Percentiles rank a stretch among this genome's conserved stretches.
Conservation (phyloP, 164 flowering plant genomes). For the Houttuynia cordata region DNA sequence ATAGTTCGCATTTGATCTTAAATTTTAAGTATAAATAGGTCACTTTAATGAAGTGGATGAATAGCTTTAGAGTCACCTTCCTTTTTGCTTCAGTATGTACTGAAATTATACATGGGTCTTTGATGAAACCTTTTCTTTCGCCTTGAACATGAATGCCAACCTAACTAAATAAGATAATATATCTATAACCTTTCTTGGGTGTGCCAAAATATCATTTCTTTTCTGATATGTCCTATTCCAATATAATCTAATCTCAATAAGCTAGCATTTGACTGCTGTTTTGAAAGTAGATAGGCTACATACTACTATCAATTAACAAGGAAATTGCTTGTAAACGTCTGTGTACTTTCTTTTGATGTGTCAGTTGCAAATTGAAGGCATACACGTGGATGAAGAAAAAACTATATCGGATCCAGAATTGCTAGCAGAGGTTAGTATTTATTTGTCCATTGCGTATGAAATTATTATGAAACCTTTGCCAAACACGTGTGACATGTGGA, state of each 20-base stretch:
- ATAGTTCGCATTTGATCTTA: too few species aligned
- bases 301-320: background rate
- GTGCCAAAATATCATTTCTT: background rate
- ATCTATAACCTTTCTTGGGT: background rate
- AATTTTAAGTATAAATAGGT: too few species aligned
- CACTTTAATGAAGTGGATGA: too few species aligned
- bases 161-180: background rate
- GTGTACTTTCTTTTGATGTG: slow-evolving; percentile 4
- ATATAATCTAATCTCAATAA: background rate
- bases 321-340: background rate
- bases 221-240: background rate
- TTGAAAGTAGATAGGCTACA: slow-evolving; percentile 1
- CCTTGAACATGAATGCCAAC: background rate
- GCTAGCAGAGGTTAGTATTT: slow-evolving; percentile 48
- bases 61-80: too few species aligned
- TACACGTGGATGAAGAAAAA: slow-evolving; percentile 69
- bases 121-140: background rate
- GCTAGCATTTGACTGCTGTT: background rate
- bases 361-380: slow-evolving; percentile 64
- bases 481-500: too few species aligned
- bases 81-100: too few species aligned
- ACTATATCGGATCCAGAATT: slow-evolving; percentile 67
- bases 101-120: background rate
- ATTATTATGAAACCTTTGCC: background rate
- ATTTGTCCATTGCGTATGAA: background rate